phyloP scores from a whole-genome alignment of 176 grass and related monocot species.

The Musa schizocarpa region DNA sequence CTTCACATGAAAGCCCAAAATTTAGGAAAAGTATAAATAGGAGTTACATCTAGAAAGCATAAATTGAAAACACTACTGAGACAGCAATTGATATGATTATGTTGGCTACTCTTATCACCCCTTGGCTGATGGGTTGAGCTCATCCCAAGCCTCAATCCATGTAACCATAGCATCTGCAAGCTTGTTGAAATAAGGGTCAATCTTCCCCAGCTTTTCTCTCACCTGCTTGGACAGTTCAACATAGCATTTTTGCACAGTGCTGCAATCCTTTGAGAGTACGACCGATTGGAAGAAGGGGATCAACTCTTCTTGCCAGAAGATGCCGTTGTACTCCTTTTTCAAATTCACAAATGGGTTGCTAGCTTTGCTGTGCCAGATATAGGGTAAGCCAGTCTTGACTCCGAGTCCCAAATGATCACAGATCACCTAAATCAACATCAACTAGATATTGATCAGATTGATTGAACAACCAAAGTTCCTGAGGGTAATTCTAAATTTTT shows the following conservation, averaged over 20 bases:
- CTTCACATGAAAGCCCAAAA: background rate
- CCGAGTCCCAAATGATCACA: background rate
- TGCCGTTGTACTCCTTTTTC: slow-evolving; percentile 1
- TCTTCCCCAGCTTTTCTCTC: background rate
- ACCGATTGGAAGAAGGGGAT: slow-evolving; percentile 1
- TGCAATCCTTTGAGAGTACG: background rate
- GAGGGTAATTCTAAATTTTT: no score
- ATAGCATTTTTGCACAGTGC: background rate
- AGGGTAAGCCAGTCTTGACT: background rate
- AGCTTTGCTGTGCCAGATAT: slow-evolving; percentile 4
- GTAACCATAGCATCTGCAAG: slow-evolving; percentile 51
- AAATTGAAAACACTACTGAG: background rate
- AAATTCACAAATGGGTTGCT: background rate
- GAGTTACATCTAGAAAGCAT: background rate
- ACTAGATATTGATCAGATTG: background rate
- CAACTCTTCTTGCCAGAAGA: slow-evolving; percentile 4
- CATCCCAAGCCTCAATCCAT: slow-evolving; percentile 68
- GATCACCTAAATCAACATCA: background rate
- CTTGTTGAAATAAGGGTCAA: slow-evolving; percentile 4
- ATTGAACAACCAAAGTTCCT: no score
- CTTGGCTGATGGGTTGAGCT: slow-evolving; percentile 35
- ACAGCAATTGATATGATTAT: background rate
- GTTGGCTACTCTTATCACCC: background rate
- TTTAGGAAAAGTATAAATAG: background rate
- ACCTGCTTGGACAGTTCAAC: background rate